Conservation (phyloP, 306 rosid genomes). For the Medicago ruthenica region DNA sequence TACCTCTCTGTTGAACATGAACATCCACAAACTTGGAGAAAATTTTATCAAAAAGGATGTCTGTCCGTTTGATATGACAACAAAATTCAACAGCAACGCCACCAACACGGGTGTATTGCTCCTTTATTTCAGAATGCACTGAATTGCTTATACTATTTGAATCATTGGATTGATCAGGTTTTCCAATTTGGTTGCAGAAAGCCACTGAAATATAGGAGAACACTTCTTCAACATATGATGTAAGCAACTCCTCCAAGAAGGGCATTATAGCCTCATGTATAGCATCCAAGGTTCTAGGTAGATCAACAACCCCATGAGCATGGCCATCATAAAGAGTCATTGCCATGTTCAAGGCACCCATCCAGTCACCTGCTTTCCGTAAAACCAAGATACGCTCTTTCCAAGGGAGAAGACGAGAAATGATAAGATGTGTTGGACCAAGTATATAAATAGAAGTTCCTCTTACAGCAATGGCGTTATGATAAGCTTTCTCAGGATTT, state of each 20-base stretch:
- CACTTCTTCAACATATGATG: conserved; percentile 92
- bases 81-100: conserved; percentile 99
- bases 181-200: conserved; percentile 85
- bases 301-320: conserved; percentile 94
- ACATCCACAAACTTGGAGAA: conserved; percentile 77
- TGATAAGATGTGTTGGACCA: conserved; percentile 77
- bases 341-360: conserved; percentile 97
- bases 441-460: conserved; percentile 94
- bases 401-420: conserved; percentile 98
- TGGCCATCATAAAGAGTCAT: conserved; percentile 93
- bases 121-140: conserved; percentile 84
- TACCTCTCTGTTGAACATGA: conserved; percentile 88
- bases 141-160: conserved; percentile 57
- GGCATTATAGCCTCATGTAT: conserved; percentile 93
- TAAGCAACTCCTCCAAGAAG: conserved; percentile 84
- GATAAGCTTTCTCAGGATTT: conserved; percentile 94
- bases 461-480: conserved; percentile 83
- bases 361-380: conserved; percentile 95
- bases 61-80: conserved; percentile 91
- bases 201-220: conserved; percentile 96
- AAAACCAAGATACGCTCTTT: conserved; percentile 88
- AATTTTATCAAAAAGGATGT: conserved; percentile 93
- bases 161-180: conserved; percentile 58
- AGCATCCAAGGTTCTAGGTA: conserved; percentile 91
- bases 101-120: conserved; percentile 92